These are phyloP conservation scores for Cytospora chrysosperma DNA, from an alignment of 2,329 filamentous ascomycete genomes.

Conservation along the genomic window DNA sequence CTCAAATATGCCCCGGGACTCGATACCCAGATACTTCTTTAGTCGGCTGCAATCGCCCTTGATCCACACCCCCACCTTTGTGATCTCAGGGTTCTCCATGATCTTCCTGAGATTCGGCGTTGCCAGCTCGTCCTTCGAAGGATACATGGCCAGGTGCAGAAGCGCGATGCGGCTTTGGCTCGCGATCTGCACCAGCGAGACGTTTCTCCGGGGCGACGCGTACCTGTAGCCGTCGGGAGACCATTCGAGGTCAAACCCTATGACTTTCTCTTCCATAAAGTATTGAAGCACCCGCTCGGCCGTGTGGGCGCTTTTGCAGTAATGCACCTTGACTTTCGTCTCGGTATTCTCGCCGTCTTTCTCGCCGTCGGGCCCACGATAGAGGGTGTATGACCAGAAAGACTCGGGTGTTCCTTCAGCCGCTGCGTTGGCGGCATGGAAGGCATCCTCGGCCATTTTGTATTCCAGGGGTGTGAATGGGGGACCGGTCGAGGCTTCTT, in stretches of 20 bases:
- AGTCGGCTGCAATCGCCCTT: conserved; percentile 69
- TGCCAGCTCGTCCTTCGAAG: conserved; percentile 57
- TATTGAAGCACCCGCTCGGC: conserved; percentile 66
- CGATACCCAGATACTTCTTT: conserved; percentile 61
- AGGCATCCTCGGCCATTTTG: conserved; percentile 47
- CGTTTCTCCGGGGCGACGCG: conserved; percentile 61
- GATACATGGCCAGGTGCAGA: conserved; percentile 74
- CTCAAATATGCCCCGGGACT: conserved; percentile 70
- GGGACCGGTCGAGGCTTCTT: conserved; percentile 27
- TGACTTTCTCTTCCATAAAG: conserved; percentile 66
- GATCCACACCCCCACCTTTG: conserved; percentile 77
- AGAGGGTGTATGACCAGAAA: conserved; percentile 69
- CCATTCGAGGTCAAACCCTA: conserved; percentile 96
- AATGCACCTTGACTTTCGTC: conserved; percentile 67
- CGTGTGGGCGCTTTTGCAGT: conserved; percentile 67
- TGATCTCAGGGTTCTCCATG: conserved; percentile 67
- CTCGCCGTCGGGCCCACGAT: conserved; percentile 50
- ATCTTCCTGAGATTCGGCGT: conserved; percentile 68
- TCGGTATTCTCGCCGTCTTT: conserved; percentile 35
- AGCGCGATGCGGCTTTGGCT: conserved; percentile 73
- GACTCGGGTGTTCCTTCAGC: conserved; percentile 46
- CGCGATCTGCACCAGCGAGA: conserved; percentile 82
- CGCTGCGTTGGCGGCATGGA: conserved; percentile 49
- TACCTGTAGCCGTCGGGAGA: conserved; percentile 47
- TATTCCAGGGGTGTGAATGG: conserved; percentile 43